Evolutionary conservation across 2,329 filamentous ascomycete species (phyloP), one percentile per base, ranked within the genome.

Genomic region (Mycosphaerelloides madeirae): DNA sequence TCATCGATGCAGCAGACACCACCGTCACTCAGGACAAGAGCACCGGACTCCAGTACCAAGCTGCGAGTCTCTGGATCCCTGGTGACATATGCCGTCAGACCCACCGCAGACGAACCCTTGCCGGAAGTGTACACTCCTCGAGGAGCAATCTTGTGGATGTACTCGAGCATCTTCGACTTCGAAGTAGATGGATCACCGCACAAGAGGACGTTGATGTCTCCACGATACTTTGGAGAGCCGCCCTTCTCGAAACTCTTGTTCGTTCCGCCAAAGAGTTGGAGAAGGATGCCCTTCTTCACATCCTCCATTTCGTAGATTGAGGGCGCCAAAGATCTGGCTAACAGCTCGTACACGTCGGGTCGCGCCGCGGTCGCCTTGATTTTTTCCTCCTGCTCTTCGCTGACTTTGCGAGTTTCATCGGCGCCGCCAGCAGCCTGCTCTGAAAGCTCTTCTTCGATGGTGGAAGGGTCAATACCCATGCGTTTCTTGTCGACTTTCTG

Each of bases 231-330:
- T 6, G 93, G 93, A 61, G 87, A 95, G 46, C 90, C 93, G 44
- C 93, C 93, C 68, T 96, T 97, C 47, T 95, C 81, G 66, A 98
- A 98, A 1, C 87, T 87, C 71, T 98, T 98, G 74, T 98, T 98
- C 28, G 93, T 95, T 44, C 93, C 93, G 29, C 93, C 91, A 64
- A 98, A 98, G 31, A 98, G 80, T 62, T 98, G 93, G 3, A 98
- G 81, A 9, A 98, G 75, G 50, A 98, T 96, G 9, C 93, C 93
- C 70, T 98, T 98, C 76, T 98, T 98, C 37, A 97, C 89, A 60
- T 98, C 93, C 56, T 98, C 93, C 83, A 95, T 86, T 68, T 98
- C 93, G 70, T 94, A 96, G 60, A 98, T 85, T 48, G 90, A 96
- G 12, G 93, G 93, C 2, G 93, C 93, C 20, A 98, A 74, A 1